These are phyloP conservation scores for Decorospora gaudefroyi DNA, from an alignment of 2,329 filamentous ascomycete species.

Conservation along the genomic window DNA sequence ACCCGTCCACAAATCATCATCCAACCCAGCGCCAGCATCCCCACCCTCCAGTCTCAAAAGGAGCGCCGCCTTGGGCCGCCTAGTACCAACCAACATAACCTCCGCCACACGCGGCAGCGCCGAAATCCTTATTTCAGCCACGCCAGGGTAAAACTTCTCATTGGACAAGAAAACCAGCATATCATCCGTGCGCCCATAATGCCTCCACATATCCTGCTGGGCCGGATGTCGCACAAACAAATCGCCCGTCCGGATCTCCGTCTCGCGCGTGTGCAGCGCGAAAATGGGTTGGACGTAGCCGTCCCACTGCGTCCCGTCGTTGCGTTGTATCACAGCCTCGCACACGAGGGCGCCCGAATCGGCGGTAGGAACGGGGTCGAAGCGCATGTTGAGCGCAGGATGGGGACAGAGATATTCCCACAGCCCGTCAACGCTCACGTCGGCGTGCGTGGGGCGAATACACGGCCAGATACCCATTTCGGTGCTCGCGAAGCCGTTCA, in stretches of 20 bases:
- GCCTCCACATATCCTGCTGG: conserved; percentile 17
- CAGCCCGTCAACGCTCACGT: neutral
- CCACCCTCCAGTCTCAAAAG: conserved; percentile 29
- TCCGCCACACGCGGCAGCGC: conserved; percentile 34
- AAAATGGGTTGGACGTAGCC: conserved; percentile 26
- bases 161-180: conserved; percentile 23
- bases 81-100: conserved; percentile 40
- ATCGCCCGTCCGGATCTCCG: conserved; percentile 25
- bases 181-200: conserved; percentile 30
- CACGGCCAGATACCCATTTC: conserved; percentile 16
- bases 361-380: conserved; percentile 8
- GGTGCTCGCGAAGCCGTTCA: conserved; percentile 12
- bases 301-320: conserved; percentile 7
- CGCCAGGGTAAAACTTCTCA: conserved; percentile 30
- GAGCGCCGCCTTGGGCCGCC: conserved; percentile 35
- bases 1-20: conserved; percentile 53
- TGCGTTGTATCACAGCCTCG: conserved; percentile 21
- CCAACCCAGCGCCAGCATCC: conserved; percentile 45
- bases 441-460: neutral
- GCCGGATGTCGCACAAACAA: conserved; percentile 21
- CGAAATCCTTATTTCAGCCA: conserved; percentile 28
- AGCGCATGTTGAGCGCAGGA: conserved; percentile 16
- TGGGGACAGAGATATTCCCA: conserved; percentile 18
- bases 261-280: conserved; percentile 16
- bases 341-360: conserved; percentile 7